Evolutionary conservation across 345 rosid species (phyloP).

Genomic region (Leavenworthia alabamica): DNA sequence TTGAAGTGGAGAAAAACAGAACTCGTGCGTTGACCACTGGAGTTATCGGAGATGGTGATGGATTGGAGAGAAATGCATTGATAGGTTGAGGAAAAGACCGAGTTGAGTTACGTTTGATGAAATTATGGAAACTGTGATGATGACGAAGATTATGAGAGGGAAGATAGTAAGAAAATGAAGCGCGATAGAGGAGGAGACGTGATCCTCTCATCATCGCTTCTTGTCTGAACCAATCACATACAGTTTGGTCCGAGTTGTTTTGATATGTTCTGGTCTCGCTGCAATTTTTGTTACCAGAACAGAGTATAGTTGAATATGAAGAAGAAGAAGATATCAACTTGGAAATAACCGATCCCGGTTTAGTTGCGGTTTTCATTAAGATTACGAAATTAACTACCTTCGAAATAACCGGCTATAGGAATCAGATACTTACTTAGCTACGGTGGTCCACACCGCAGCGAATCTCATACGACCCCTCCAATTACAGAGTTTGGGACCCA

Average conservation of each 20-base stretch:
- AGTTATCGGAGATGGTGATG: constrained; percentile 18
- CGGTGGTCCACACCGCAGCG: constrained; percentile 26
- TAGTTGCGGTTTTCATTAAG: not conserved
- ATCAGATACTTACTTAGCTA: constrained; percentile 25
- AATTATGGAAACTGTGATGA: constrained; percentile 12
- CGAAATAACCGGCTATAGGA: not conserved
- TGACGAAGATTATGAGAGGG: constrained; percentile 4
- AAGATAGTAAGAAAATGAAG: constrained; percentile 9
- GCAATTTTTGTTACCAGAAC: not conserved
- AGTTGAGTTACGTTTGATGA: constrained; percentile 9
- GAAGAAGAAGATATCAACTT: constrained; percentile 3
- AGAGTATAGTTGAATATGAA: not conserved
- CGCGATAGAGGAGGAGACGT: constrained; percentile 15
- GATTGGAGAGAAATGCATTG: constrained; percentile 30
- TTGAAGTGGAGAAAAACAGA: constrained; percentile 40
- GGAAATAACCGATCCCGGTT: not conserved
- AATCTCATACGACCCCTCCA: not conserved
- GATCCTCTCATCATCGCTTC: constrained; percentile 9
- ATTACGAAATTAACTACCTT: not conserved
- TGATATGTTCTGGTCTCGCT: too few relatives aligned
- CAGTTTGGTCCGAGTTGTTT: not conserved
- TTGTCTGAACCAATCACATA: constrained; percentile 10
- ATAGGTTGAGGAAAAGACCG: not conserved
- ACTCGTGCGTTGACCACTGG: constrained; percentile 28
- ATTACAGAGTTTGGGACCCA: not conserved